Conservation (phyloP, 2,329 filamentous ascomycete genomes). For the Monilinia laxa region DNA sequence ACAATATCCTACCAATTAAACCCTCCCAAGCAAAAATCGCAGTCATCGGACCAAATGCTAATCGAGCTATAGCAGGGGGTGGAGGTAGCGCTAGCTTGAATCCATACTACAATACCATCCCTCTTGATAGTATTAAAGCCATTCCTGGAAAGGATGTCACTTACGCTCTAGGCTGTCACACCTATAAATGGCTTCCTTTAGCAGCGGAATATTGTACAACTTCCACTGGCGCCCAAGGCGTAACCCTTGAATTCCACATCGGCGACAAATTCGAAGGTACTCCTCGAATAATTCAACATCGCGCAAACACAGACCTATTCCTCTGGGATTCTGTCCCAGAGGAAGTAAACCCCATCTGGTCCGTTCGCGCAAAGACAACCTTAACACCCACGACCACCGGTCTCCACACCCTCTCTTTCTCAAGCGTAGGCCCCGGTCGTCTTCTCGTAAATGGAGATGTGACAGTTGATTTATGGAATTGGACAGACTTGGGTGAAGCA, state of each 20-base stretch:
- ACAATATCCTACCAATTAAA: slow-evolving; percentile 57
- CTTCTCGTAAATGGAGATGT: slow-evolving; percentile 60
- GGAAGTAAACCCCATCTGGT: slow-evolving; percentile 62
- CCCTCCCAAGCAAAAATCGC: slow-evolving; percentile 57
- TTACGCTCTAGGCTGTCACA: slow-evolving; percentile 63
- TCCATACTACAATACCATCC: slow-evolving; percentile 66
- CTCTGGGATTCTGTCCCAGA: slow-evolving; percentile 68
- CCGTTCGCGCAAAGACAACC: slow-evolving; percentile 50
- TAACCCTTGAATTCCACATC: slow-evolving; percentile 63
- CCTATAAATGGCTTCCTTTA: slow-evolving; percentile 64
- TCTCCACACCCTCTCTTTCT: slow-evolving; percentile 65
- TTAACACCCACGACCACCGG: slow-evolving; percentile 59
- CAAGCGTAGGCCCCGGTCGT: slow-evolving; percentile 63
- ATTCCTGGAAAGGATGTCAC: slow-evolving; percentile 55
- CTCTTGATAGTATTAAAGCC: slow-evolving; percentile 60
- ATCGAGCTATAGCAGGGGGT: slow-evolving; percentile 65
- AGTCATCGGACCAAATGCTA: slow-evolving; percentile 66
- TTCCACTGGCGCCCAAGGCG: slow-evolving; percentile 57
- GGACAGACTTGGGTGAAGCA: slow-evolving; percentile 67
- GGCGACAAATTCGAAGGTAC: slow-evolving; percentile 62
- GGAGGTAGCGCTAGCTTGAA: slow-evolving; percentile 68
- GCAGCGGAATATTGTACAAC: slow-evolving; percentile 59
- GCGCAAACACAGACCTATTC: slow-evolving; percentile 65
- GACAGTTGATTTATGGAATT: slow-evolving; percentile 65
- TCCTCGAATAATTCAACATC: slow-evolving; percentile 56